Evolutionary conservation across 1,284 basidiomycete species (phyloP), one percentile per base, ranked within the genome.

Genomic region (Phellopilus nigrolimitatus): DNA sequence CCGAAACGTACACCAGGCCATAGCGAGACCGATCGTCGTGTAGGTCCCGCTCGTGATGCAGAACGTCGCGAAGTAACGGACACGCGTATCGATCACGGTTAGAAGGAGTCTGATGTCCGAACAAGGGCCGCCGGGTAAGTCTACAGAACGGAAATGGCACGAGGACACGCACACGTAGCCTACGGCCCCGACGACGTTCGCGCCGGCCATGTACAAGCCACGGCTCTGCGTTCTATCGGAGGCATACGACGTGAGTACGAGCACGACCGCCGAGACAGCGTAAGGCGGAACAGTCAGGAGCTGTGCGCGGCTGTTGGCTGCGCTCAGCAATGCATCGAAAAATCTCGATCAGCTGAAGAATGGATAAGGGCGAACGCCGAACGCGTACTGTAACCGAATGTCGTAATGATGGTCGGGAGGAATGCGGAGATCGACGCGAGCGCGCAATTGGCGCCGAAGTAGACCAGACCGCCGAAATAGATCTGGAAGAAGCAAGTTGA

Each of bases 251-350:
- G 83, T 71, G 3, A 72, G 56, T n/a, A 82, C 68, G 60, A 94
- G 74, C 41, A 88, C 73, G 3, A 82, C 68, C 3, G 86, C 78
- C 0, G 88, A 80, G 9, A 83, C 79, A 2, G 80, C 86, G 60
- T 91, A 91, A 13, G 90, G 89, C 2, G 91, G 91, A 4, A 93
- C 88, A 0, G 90, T 87, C 58, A 88, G 69, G 3, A 88, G 63
- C 57, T 88, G 84, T 0, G 84, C n/a, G n/a, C n/a, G n/a, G n/a
- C n/a, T 80, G 15, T 70, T 61, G 0, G 78, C 79, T 47, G 71
- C 65, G n/a, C 71, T 79, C 79, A 53, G 10, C 27, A 40, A 43
- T 30, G 38, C 6, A 8, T 37, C 21, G 28, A 13, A 42, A 49
- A n/a, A 4, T 45, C 41, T 24, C 53, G 15, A 51, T n/a, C n/a